Conservation (phyloP, 2,329 filamentous ascomycete genomes). For the Sclerotinia subarctica region DNA sequence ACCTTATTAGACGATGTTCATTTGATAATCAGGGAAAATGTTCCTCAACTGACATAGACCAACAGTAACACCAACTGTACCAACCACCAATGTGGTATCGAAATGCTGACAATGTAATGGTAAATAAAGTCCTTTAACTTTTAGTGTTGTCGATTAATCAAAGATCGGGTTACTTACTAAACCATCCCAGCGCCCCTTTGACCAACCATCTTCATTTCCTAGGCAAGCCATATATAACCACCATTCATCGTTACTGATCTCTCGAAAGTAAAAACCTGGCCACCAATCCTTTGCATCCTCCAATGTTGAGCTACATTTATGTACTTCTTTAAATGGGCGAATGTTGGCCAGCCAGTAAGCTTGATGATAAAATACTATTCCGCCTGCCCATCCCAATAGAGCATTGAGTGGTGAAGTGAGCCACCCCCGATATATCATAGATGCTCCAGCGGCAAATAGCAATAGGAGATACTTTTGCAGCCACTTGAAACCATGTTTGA, state of each 20-base stretch:
- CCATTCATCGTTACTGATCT: conserved; percentile 2
- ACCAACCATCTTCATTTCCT: conserved; percentile 13
- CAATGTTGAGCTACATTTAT: neutral
- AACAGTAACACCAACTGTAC: neutral
- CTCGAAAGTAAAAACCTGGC: neutral
- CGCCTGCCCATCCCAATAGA: conserved; percentile 5
- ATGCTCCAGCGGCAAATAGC: neutral
- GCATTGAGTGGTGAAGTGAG: neutral
- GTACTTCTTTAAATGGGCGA: neutral
- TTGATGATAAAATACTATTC: conserved; percentile 13
- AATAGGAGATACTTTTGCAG: neutral
- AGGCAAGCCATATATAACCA: conserved; percentile 16
- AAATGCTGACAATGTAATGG: no score
- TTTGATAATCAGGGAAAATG: neutral
- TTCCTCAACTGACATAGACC: neutral
- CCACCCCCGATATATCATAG: neutral
- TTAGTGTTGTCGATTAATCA: neutral
- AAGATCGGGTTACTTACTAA: neutral
- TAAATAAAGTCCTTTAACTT: neutral
- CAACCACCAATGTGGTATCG: neutral
- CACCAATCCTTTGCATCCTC: neutral
- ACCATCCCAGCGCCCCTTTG: neutral
- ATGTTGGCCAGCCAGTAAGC: neutral
- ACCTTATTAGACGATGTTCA: neutral
- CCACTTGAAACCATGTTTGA: neutral